Evolutionary conservation across 768 basidiomycete species (phyloP), one percentile per base, ranked within the genome.

Genomic region (Exsudoporus frostii): DNA sequence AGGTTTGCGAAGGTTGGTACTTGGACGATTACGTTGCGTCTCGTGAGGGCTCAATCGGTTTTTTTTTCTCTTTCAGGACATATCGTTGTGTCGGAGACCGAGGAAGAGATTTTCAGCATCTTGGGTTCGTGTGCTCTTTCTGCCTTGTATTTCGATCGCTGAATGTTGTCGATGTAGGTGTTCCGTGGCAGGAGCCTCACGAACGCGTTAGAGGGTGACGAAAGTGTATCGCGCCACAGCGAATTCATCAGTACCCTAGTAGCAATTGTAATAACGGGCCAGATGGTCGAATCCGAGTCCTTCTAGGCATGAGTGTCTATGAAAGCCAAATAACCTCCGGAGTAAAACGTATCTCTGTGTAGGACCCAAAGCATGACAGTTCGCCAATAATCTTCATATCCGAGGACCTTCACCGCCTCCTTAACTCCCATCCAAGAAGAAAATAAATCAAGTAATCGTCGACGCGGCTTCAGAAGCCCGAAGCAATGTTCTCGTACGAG

Each of bases 131-230:
- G 17, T 20, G 8, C 10, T 48, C n/a, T 48, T 5, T 27, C 2
- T 29, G 2, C n/a, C n/a, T 27, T 24, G 22, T 11, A 5, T 39
- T 50, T 40, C 20, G 41, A 41, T 34, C n/a, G 7, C 32, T 58
- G 13, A 56, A n/a, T n/a, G n/a, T n/a, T 45, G 40, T 29, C 38
- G 27, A 7, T 49, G 7, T 45, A 79, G 78, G 76, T 13, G 86
- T 92, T 5, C 90, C 90, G 3, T 92, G 88, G 88, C 84, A 90
- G 63, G 84, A 87, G 55, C 88, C 91, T 2, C 84, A 85, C 64
- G 83, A 92, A 63, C 82, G 90, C 22, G 77, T 86, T n/a, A 64
- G 79, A 45, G 66, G 63, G 17, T 71, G 57, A 66, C 30, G 10
- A 32, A 24, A 19, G 19, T 15, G n/a, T 17, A 17, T 36, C 11